These are phyloP conservation scores for Tagetes erecta DNA, from an alignment of 129 eudicot genomes.

Conservation along the genomic window DNA sequence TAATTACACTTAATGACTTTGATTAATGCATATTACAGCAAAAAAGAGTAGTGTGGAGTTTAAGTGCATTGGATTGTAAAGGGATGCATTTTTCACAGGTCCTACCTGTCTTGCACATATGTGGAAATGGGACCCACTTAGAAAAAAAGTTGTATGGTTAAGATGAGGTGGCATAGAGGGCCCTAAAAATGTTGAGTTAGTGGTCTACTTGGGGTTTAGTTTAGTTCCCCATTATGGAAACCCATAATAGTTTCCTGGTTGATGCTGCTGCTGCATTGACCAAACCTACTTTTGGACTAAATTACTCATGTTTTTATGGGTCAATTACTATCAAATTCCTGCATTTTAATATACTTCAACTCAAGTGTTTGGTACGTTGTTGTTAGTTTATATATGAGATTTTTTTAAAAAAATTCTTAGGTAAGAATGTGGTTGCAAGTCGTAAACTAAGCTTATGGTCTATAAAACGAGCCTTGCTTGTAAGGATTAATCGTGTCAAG, in stretches of 20 bases:
- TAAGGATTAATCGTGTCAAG: no score
- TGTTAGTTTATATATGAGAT: no score
- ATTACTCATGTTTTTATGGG: neutral
- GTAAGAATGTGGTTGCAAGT: no score
- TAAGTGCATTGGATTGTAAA: constrained; percentile 32
- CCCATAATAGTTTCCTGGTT: constrained; percentile 28
- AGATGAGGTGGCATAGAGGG: constrained; percentile 29
- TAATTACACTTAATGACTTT: constrained; percentile 23
- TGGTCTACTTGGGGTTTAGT: constrained; percentile 19
- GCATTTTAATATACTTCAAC: neutral
- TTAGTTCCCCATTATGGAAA: neutral
- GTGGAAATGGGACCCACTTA: constrained; percentile 18
- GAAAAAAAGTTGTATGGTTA: neutral
- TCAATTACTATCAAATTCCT: neutral
- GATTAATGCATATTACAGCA: constrained; percentile 34
- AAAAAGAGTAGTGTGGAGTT: constrained; percentile 32
- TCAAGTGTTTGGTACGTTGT: neutral
- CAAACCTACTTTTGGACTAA: constrained; percentile 10
- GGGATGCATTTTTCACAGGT: constrained; percentile 28
- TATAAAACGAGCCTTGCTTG: no score
- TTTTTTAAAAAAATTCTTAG: no score
- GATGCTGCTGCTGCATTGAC: constrained; percentile 31
- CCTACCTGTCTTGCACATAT: constrained; percentile 42
- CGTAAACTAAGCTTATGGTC: no score
- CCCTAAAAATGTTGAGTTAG: constrained; percentile 20